A percentile compares a stretch with the other conserved stretches of the same genome.
Conservation (phyloP, 2,329 filamentous ascomycete species). For the Fusarium penzigii region DNA sequence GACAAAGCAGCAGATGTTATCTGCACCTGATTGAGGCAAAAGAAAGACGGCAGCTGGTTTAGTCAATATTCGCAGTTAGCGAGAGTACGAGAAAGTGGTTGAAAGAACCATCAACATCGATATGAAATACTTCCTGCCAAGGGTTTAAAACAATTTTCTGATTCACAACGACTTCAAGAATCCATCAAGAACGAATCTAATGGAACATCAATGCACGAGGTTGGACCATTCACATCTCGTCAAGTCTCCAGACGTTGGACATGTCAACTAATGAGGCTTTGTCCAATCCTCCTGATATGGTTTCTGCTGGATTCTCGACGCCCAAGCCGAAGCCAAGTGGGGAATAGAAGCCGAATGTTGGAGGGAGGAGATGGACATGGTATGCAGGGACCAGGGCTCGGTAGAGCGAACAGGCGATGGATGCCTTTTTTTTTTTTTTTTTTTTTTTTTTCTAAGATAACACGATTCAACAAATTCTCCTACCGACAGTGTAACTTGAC, state of each 20-base stretch:
- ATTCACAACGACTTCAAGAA: too few relatives aligned
- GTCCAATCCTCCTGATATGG: not conserved
- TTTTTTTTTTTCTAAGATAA: too few relatives aligned
- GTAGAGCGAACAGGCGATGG: conserved; percentile 3
- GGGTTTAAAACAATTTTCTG: too few relatives aligned
- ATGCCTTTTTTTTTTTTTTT: too few relatives aligned
- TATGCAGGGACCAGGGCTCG: conserved; percentile 19
- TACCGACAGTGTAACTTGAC: conserved; percentile 3
- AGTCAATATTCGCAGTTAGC: too few relatives aligned
- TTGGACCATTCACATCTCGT: conserved; percentile 7
- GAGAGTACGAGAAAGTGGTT: too few relatives aligned
- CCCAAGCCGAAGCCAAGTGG: conserved; percentile 28
- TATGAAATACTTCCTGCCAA: too few relatives aligned
- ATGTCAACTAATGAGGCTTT: conserved; percentile 7
- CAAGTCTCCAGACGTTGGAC: conserved; percentile 1
- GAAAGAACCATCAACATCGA: too few relatives aligned
- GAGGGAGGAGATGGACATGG: conserved; percentile 11
- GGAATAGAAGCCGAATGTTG: conserved; percentile 27
- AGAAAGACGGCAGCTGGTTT: too few relatives aligned
- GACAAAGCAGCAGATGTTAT: too few relatives aligned
- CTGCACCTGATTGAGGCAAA: too few relatives aligned
- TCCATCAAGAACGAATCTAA: not conserved
- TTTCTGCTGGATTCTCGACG: conserved; percentile 14
- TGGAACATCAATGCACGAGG: conserved; percentile 8
- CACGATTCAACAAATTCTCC: too few relatives aligned